Base-by-base conservation (phyloP, 73 alveolate genomes). In the Paramecium biaurelia region DNA sequence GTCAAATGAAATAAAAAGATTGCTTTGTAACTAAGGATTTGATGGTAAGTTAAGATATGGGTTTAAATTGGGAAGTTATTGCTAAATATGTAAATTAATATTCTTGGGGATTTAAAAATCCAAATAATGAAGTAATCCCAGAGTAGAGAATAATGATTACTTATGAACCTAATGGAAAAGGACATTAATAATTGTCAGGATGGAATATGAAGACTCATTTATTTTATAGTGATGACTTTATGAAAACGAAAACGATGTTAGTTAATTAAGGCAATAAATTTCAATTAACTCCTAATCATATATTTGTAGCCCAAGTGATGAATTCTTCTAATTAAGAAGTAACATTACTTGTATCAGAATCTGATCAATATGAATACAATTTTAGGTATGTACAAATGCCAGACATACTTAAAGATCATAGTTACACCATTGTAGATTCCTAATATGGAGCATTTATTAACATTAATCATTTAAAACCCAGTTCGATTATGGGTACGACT, bases 251-350 rank as follows among this genome's bases (percentile, higher is more conserved):
- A 57, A 92, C 88, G 84, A 92, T 90, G 87, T 63, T 93, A 20
- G 99, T 94, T 10, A 70, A 85, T 70, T 86, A 92, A 47, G 99
- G 99, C 11, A 97, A 97, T 92, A 94, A 93, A 90, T 95, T 97
- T 47, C 87, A 95, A 24, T 76, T 95, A 76, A 93, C 99, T 12
- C 92, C 96, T 30, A 93, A 92, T 35, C 96, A 92, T 89, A 92
- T 97, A 87, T 94, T 96, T 68, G 98, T 95, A 21, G 99, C 99
- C 7, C 86, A 86, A 87, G 99, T 95, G 14, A 56, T 79, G 57
- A 89, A 72, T 28, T 70, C 53, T 15, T 98, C 92, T 21, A 32
- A 79, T 43, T 58, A 93, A 92, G 94, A 93, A 70, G 98, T 96
- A 41, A 94, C 92, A 56, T 84, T 97, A 28, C 67, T 86, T 85